phyloP scores from a whole-genome alignment of 2,329 filamentous ascomycete genomes.

The Whalleya microplaca region DNA sequence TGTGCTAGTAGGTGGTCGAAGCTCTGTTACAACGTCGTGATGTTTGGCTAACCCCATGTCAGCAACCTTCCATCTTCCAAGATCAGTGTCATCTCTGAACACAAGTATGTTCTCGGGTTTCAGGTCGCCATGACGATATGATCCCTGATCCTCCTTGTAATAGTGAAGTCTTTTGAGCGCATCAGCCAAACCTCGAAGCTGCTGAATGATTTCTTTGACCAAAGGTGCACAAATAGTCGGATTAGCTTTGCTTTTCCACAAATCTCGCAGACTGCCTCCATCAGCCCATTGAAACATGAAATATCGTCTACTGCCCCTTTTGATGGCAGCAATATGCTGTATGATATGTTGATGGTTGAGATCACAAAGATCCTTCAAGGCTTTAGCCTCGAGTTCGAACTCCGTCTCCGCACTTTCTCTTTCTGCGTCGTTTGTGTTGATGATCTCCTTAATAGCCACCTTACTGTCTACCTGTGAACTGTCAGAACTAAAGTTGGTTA shows the following conservation, averaged over 20 bases:
- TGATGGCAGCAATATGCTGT: slow-evolving; percentile 10
- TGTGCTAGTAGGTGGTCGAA: slow-evolving; percentile 13
- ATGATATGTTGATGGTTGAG: slow-evolving; percentile 41
- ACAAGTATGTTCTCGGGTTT: slow-evolving; percentile 31
- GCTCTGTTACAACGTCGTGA: slow-evolving; percentile 11
- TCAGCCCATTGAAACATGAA: slow-evolving; percentile 28
- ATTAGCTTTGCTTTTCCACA: slow-evolving; percentile 9
- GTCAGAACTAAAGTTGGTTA: too few species aligned
- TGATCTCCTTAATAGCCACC: too few species aligned
- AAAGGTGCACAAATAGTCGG: too few species aligned
- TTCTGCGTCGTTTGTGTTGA: too few species aligned
- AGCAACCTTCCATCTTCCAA: slow-evolving; percentile 15
- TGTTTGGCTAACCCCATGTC: slow-evolving; percentile 23
- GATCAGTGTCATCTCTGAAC: not conserved
- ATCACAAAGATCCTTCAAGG: slow-evolving; percentile 6
- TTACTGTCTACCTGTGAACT: too few species aligned
- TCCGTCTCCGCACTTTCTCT: not conserved
- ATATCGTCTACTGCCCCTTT: slow-evolving; percentile 6
- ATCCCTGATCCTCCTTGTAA: slow-evolving; percentile 1
- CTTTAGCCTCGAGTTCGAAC: not conserved
- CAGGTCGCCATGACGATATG: slow-evolving; percentile 16
- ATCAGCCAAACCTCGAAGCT: slow-evolving; percentile 9
- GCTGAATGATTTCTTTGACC: slow-evolving; percentile 3
- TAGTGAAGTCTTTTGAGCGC: slow-evolving; percentile 11
- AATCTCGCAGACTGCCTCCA: slow-evolving; percentile 22